A percentile compares a stretch with the other conserved stretches of the same genome.
Evolutionary conservation across 1,139 yeast genomes (phyloP).

Genomic region (Arxiozyma heterogenica): DNA sequence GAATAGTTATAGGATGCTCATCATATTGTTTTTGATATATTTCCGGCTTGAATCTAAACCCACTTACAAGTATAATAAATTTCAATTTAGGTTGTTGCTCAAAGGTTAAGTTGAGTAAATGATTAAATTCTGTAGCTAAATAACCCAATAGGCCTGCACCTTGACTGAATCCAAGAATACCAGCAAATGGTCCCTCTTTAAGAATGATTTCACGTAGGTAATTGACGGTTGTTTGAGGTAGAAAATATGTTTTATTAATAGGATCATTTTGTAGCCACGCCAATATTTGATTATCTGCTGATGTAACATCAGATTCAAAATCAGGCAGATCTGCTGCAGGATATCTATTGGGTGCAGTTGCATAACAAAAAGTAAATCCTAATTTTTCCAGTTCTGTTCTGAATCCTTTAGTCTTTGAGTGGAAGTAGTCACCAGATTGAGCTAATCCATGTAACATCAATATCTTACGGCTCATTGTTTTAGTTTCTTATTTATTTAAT

Average conservation of each 20-base stretch:
- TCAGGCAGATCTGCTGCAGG: slow-evolving; percentile 26
- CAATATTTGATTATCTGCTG: slow-evolving; percentile 14
- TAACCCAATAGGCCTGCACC: slow-evolving; percentile 79
- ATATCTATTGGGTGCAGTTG: slow-evolving; percentile 52
- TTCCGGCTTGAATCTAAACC: slow-evolving; percentile 55
- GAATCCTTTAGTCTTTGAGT: slow-evolving; percentile 66
- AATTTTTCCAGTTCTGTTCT: slow-evolving; percentile 53
- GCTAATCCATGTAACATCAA: slow-evolving; percentile 50
- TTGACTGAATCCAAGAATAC: slow-evolving; percentile 83
- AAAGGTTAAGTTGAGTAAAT: slow-evolving; percentile 24
- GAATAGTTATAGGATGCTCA: slow-evolving; percentile 38
- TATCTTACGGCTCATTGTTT: slow-evolving; percentile 28
- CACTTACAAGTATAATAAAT: slow-evolving; percentile 70
- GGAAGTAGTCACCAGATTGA: slow-evolving; percentile 65
- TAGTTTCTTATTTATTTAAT: too few relatives aligned
- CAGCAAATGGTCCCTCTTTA: slow-evolving; percentile 73
- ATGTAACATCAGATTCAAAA: slow-evolving; percentile 11
- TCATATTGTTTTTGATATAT: slow-evolving; percentile 43
- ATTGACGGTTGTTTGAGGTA: slow-evolving; percentile 21
- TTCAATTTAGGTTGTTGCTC: slow-evolving; percentile 42
- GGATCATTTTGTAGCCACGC: slow-evolving; percentile 29
- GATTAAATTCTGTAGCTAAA: slow-evolving; percentile 38
- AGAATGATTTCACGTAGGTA: slow-evolving; percentile 20
- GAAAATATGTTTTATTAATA: slow-evolving; percentile 15
- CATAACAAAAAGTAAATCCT: slow-evolving; percentile 57